These are phyloP conservation scores for Trichosporon ovoides DNA, from an alignment of 1,284 basidiomycete genomes.

Conservation along the genomic window DNA sequence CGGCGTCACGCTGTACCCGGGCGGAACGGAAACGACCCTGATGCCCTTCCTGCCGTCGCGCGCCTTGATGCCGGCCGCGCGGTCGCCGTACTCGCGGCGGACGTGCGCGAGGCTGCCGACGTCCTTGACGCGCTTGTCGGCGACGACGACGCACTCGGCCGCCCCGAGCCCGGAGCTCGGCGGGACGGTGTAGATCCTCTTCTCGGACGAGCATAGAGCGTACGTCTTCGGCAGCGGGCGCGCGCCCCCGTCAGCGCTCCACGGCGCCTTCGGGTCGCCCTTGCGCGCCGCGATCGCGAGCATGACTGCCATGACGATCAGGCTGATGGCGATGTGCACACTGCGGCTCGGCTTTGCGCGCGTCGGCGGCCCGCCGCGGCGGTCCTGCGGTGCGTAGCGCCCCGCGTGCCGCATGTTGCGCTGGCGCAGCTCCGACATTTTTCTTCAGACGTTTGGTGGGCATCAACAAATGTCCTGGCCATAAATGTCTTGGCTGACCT, in stretches of 20 bases:
- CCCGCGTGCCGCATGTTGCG: slow-evolving; percentile 4
- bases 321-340: slow-evolving; percentile 33
- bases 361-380: slow-evolving; percentile 14
- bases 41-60: slow-evolving; percentile 35
- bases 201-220: slow-evolving; percentile 36
- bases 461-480: not conserved
- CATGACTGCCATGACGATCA: slow-evolving; percentile 35
- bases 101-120: slow-evolving; percentile 56
- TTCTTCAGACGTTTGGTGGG: not conserved
- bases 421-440: slow-evolving; percentile 13
- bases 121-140: slow-evolving; percentile 55
- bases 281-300: slow-evolving; percentile 33
- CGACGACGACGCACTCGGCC: slow-evolving; percentile 66
- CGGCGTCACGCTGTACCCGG: slow-evolving; percentile 40
- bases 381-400: not conserved
- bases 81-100: slow-evolving; percentile 40
- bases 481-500: not conserved
- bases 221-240: slow-evolving; percentile 28
- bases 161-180: slow-evolving; percentile 19
- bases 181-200: slow-evolving; percentile 35
- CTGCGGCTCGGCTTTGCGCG: slow-evolving; percentile 24
- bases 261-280: slow-evolving; percentile 6
- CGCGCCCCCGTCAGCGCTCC: slow-evolving; percentile 9
- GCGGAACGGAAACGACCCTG: slow-evolving; percentile 34
- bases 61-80: slow-evolving; percentile 28